Base-by-base conservation (phyloP, 208 protist genomes). In the Acanthamoeba quina region DNA sequence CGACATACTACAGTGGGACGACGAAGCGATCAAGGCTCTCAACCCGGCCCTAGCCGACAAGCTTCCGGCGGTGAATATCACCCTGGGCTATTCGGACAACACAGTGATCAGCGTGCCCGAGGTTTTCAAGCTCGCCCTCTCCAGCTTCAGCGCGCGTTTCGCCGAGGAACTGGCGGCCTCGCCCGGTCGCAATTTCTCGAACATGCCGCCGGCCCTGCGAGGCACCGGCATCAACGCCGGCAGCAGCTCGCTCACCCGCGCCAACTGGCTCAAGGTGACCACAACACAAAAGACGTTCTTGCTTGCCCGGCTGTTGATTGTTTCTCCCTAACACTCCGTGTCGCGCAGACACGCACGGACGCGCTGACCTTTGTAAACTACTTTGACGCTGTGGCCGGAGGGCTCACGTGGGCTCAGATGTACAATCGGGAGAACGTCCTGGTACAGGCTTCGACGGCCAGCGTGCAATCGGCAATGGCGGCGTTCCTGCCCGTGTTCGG, bases 391-490 rank as follows among this genome's bases (percentile, higher is more conserved):
- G 68, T 76, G n/a, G 26, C n/a, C 13, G 11, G 6, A 7, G 29
- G 31, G 1, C 15, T 34, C 5, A 31, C 0, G 68, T 76, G 68
- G 68, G n/a, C 34, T 21, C 7, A 76, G n/a, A 44, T 76, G 34
- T 24, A 24, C 68, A 76, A 76, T 44, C 6, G 34, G 5, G 68
- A 24, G 68, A n/a, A 31, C 26, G 11, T 34, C 62, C n/a, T 17
- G 15, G 68, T 76, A 11, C 5, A 34, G 29, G 31, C 68, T 10
- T 47, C n/a, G 13, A 76, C 74, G 21, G 74, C 17, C 15, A 41
- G 29, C 21, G 74, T 83, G 74, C 34, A 83, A 47, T 19, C 74
- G 47, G 74, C 74, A 1, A 83, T 83, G 74, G 44, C 44, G 47
- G 74, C 15, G 29, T 83, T 58, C 11, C 37, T 58, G 19, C 19